Conservation (phyloP, 2,329 filamentous ascomycete species). For the Pseudohalonectria lignicola region DNA sequence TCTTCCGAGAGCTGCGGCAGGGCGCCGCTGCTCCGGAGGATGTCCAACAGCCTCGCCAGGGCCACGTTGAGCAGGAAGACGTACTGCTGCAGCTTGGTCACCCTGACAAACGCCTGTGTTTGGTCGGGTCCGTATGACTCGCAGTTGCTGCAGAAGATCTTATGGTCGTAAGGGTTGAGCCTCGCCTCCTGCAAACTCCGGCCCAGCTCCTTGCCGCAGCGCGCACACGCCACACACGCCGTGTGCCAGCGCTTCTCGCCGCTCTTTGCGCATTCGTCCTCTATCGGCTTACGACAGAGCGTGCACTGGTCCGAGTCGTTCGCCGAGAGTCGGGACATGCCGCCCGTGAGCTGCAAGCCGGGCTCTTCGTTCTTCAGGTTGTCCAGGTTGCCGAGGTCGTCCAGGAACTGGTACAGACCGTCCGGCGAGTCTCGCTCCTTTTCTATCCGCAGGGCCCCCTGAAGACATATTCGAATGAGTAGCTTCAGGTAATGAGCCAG, state of each 20-base stretch:
- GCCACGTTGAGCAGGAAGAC: constrained; percentile 88
- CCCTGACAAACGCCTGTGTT: constrained; percentile 47
- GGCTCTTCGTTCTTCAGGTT: constrained; percentile 57
- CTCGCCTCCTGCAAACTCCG: constrained; percentile 57
- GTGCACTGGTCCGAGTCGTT: constrained; percentile 78
- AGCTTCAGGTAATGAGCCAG: constrained; percentile 96
- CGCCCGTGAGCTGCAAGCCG: constrained; percentile 49
- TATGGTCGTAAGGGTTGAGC: constrained; percentile 57
- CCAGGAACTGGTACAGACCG: constrained; percentile 72
- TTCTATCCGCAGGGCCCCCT: constrained; percentile 84
- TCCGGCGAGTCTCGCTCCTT: constrained; percentile 65
- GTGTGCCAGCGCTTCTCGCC: constrained; percentile 76
- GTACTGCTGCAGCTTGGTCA: constrained; percentile 87
- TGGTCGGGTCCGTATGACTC: constrained; percentile 43
- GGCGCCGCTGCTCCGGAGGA: constrained; percentile 72
- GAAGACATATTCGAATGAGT: constrained; percentile 90
- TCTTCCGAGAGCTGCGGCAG: constrained; percentile 68
- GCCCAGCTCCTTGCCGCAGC: constrained; percentile 54
- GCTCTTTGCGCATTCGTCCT: constrained; percentile 78
- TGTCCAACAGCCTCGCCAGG: constrained; percentile 77
- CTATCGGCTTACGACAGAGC: constrained; percentile 74
- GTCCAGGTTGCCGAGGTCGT: constrained; percentile 78
- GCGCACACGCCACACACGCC: constrained; percentile 67
- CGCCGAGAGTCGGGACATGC: constrained; percentile 56
- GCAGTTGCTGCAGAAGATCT: constrained; percentile 62